A percentile compares a stretch with the other conserved stretches of the same genome.
phyloP scores from a whole-genome alignment of 2,329 filamentous ascomycete species.

The Botrytis paeoniae region DNA sequence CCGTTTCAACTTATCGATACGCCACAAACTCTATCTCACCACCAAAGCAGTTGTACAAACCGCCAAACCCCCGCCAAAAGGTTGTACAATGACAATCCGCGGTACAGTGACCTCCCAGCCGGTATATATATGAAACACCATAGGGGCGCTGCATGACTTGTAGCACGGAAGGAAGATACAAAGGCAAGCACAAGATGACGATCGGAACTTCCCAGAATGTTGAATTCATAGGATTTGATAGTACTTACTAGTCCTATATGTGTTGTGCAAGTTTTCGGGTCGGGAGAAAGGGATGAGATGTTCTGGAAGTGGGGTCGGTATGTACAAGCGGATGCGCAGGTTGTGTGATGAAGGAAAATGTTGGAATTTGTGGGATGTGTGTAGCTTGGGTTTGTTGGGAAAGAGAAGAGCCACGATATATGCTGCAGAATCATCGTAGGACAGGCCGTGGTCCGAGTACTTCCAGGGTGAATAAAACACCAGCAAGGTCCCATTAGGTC shows the following conservation, averaged over 20 bases:
- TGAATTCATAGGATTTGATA: background rate
- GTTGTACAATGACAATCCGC: background rate
- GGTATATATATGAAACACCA: constrained; percentile 3
- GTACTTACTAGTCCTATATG: background rate
- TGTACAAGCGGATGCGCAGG: background rate
- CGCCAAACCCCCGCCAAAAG: background rate
- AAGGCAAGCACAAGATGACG: background rate
- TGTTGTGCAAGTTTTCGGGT: background rate
- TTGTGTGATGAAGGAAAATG: background rate
- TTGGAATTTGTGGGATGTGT: background rate
- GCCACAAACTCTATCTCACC: background rate
- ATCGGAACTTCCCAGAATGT: background rate
- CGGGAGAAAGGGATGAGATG: background rate
- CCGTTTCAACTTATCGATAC: background rate
- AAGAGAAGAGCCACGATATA: background rate
- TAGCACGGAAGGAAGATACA: background rate
- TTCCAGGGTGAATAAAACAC: too few relatives aligned
- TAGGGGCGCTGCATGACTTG: constrained; percentile 3
- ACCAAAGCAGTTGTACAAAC: background rate
- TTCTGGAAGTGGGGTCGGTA: background rate
- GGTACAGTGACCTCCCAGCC: background rate
- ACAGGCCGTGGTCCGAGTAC: background rate
- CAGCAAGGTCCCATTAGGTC: background rate
- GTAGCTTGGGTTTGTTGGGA: background rate
- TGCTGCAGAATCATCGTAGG: background rate